Conservation (phyloP, 371 early-diverging fungal genomes). For the Syncephalastrum sp. region DNA sequence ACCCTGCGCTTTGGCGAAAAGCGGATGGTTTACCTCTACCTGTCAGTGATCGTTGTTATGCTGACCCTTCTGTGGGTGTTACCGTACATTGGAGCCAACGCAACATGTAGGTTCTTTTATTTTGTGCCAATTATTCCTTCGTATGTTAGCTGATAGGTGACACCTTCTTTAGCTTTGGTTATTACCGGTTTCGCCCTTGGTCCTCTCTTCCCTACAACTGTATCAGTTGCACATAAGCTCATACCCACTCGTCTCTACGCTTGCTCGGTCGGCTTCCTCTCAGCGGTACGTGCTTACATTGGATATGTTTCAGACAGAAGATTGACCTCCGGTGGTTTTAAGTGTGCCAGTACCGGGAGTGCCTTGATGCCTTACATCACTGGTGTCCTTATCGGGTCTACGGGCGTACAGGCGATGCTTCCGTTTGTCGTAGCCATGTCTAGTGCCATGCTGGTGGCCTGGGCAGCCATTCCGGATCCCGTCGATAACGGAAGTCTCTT, state of each 20-base stretch:
- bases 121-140: not conserved
- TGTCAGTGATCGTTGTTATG: constrained; percentile 16
- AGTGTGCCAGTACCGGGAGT: constrained; percentile 23
- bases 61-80: constrained; percentile 19
- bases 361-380: constrained; percentile 27
- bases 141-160: not conserved
- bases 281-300: constrained; percentile 14
- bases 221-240: constrained; percentile 19
- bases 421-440: constrained; percentile 24
- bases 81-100: constrained; percentile 18
- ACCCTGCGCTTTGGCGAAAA: constrained; percentile 29
- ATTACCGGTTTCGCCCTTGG: constrained; percentile 23
- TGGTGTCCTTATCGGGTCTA: constrained; percentile 19
- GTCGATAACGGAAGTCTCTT: not conserved
- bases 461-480: constrained; percentile 25
- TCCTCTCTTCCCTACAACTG: constrained; percentile 29
- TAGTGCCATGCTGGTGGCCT: constrained; percentile 13
- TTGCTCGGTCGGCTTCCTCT: constrained; percentile 21
- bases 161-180: constrained; percentile 9
- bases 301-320: not conserved
- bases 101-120: constrained; percentile 10
- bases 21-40: constrained; percentile 23
- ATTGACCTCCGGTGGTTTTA: not conserved
- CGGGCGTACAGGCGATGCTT: constrained; percentile 22
- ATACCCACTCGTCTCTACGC: constrained; percentile 19